Conservation (phyloP, 345 rosid species). For the Brassica nigra region DNA sequence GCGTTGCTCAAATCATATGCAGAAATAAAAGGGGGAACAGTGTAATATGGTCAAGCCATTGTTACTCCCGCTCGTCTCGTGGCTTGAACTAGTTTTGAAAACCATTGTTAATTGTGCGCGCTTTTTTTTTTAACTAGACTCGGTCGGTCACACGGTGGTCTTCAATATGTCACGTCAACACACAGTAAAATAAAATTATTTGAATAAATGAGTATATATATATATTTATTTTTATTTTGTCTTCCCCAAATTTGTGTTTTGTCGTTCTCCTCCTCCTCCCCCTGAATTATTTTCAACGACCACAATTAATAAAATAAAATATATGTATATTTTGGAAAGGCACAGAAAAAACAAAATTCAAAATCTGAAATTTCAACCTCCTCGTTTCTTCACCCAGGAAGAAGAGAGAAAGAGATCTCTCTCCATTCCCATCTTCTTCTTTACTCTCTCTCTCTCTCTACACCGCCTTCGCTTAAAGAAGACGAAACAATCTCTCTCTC, state of each 20-base stretch:
- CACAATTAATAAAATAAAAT: conserved; percentile 30
- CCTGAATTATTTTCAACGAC: conserved; percentile 35
- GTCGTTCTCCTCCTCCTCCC: conserved; percentile 32
- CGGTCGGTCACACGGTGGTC: background rate
- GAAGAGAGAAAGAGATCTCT: background rate
- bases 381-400: conserved; percentile 37
- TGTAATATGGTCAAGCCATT: conserved; percentile 10
- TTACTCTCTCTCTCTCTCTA: conserved; percentile 47
- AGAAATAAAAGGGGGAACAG: background rate
- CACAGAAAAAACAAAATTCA: conserved; percentile 26
- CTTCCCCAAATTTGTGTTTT: conserved; percentile 14
- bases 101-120: background rate
- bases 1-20: background rate
- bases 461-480: conserved; percentile 62
- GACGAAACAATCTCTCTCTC: conserved; percentile 59
- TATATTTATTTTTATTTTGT: background rate
- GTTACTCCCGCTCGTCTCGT: conserved; percentile 41
- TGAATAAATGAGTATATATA: background rate
- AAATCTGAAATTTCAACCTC: conserved; percentile 40
- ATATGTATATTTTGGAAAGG: background rate
- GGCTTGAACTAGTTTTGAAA: conserved; percentile 13
- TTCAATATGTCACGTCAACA: conserved; percentile 20
- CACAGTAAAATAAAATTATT: conserved; percentile 1
- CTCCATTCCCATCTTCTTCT: conserved; percentile 1
- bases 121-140: background rate